Conservation (phyloP, 495 filamentous ascomycete species). For the Viridothelium virens region DNA sequence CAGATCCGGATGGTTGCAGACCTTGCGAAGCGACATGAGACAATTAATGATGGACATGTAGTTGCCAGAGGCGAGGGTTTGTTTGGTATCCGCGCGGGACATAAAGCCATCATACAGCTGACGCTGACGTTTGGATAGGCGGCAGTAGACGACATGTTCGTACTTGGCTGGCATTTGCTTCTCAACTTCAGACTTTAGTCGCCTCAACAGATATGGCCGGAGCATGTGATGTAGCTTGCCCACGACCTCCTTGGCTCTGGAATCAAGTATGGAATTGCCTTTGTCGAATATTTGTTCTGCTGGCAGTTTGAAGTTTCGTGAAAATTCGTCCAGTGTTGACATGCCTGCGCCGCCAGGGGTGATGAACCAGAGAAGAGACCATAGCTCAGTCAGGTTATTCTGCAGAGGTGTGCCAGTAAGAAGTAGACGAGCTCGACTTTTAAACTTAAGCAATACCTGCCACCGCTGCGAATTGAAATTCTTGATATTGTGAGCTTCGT, state of each 20-base stretch:
- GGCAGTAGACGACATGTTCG: constrained; percentile 92
- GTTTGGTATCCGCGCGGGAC: constrained; percentile 81
- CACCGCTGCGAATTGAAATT: constrained; percentile 96
- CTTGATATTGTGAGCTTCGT: constrained; percentile 99
- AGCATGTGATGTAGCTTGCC: constrained; percentile 87
- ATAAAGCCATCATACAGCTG: constrained; percentile 97
- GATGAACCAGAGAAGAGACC: constrained; percentile 94
- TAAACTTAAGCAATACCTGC: constrained; percentile 88
- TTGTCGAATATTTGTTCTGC: constrained; percentile 93
- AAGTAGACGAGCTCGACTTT: constrained; percentile 75
- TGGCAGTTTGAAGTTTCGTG: constrained; percentile 85
- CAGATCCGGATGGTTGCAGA: constrained; percentile 97
- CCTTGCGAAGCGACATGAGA: constrained; percentile 93
- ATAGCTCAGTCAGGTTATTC: constrained; percentile 93
- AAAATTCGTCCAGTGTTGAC: constrained; percentile 73
- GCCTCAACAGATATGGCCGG: constrained; percentile 82
- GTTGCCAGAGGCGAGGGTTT: constrained; percentile 87
- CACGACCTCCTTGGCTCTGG: constrained; percentile 81
- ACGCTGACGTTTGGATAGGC: constrained; percentile 86
- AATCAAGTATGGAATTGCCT: constrained; percentile 85
- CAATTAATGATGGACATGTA: constrained; percentile 98
- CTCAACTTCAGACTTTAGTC: constrained; percentile 95
- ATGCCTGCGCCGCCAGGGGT: constrained; percentile 65
- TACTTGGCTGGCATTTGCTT: constrained; percentile 99
- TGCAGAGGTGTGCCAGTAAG: constrained; percentile 94